Base-by-base conservation (phyloP, 345 rosid genomes). In the Physaria fendleri region DNA sequence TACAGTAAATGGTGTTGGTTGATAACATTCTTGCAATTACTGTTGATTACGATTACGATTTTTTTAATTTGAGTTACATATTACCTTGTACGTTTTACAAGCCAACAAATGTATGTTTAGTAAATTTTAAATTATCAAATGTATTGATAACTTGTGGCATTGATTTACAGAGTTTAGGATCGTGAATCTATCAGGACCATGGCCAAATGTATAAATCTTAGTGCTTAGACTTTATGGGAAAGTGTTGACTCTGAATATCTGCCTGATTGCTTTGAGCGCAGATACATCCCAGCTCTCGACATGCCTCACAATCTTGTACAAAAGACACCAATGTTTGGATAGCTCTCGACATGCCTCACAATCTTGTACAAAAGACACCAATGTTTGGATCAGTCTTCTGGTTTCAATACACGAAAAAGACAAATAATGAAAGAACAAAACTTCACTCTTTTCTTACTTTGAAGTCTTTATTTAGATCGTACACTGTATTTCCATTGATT, bases 231-330 rank as follows among this genome's bases (percentile, higher is more conserved):
- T 40, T 22, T 65, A 45, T 17, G 55, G 44, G 13, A 25, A 56
- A 55, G 59, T 39, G 35, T 23, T 68, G 60, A 68, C 58, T 46
- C 80, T 84, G 72, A 88, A 81, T 55, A 88, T 81, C 81, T 92
- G 96, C 53, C 73, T 75, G 47, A 88, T 35, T 43, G 95, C 98
- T 81, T 80, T 81, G 0, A 84, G 30, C 50, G 95, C 95, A 34
- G 96, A 76, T 33, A 82, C 79, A 65, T 77, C 64, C 96, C 98
- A 88, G 59, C 81, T 79, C 84, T 92, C 98, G 0, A 80, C 76
- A 76, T 92, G 95, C 79, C 74, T 71, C 32, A 75, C 72, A 62
- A 92, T 82, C 98, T 81, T 79, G 29, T 8, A 46, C 17, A 32
- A 25, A 20, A 14, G 23, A 1, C n/a, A n/a, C n/a, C n/a, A n/a